These are phyloP conservation scores for Alternaria postmessia DNA, from an alignment of 2,329 filamentous ascomycete species.

Conservation along the genomic window DNA sequence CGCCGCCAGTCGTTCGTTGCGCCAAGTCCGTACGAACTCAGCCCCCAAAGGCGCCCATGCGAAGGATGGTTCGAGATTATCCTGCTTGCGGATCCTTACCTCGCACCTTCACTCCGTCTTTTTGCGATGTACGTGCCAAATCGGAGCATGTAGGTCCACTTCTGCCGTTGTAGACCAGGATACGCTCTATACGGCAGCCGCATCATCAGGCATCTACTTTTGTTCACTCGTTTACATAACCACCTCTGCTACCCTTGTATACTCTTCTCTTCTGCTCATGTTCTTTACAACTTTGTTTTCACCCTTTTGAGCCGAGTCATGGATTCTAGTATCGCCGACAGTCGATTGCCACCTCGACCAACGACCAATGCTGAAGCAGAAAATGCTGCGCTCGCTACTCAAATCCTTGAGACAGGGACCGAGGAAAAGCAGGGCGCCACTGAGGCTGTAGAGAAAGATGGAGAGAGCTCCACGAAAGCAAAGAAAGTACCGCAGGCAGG, in stretches of 20 bases:
- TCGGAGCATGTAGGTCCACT: neutral
- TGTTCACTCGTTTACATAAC: neutral
- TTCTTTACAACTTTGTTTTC: neutral
- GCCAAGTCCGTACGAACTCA: neutral
- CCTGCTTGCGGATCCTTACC: neutral
- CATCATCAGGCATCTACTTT: conserved; percentile 20
- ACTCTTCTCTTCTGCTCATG: neutral
- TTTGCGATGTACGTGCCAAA: neutral
- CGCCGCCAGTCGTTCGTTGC: neutral
- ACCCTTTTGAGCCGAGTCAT: conserved; percentile 1
- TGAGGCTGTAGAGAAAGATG: conserved; percentile 14
- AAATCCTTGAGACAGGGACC: conserved; percentile 6
- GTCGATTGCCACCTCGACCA: conserved; percentile 10
- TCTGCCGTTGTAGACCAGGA: neutral
- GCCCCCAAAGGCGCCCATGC: neutral
- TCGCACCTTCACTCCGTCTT: neutral
- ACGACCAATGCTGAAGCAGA: conserved; percentile 8
- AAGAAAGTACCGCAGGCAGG: conserved; percentile 33
- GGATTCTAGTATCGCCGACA: neutral
- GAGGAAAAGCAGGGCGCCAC: neutral
- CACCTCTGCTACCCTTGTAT: neutral
- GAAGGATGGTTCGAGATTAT: neutral
- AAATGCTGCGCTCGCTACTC: conserved; percentile 4
- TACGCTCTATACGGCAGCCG: neutral
- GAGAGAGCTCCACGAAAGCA: neutral